A percentile compares a stretch with the other conserved stretches of the same genome.
These are phyloP conservation scores for Pistacia vera DNA, from an alignment of 345 rosid species.

Conservation along the genomic window DNA sequence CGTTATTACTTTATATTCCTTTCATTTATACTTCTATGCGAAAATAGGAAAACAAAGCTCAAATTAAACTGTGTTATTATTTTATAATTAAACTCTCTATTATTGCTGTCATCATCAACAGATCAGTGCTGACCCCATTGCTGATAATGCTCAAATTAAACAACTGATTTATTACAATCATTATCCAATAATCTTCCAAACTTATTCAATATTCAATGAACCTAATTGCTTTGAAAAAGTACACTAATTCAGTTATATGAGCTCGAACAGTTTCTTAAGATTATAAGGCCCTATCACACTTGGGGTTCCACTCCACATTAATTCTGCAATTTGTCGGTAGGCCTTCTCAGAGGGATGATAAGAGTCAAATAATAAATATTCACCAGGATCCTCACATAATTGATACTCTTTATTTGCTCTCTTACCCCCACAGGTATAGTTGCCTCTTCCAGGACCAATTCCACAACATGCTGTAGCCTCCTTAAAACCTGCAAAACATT, in stretches of 20 bases:
- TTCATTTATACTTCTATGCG: too few species aligned
- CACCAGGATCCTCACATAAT: constrained; percentile 23
- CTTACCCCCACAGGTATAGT: constrained; percentile 14
- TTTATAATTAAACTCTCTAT: too few species aligned
- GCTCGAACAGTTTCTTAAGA: constrained; percentile 21
- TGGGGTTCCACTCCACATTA: constrained; percentile 38
- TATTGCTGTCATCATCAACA: too few species aligned
- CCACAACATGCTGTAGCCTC: constrained; percentile 22
- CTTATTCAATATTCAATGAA: too few species aligned
- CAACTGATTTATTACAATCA: too few species aligned
- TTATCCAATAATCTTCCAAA: too few species aligned
- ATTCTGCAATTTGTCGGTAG: constrained; percentile 32
- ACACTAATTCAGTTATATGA: not conserved
- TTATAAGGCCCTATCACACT: constrained; percentile 19
- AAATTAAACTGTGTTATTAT: too few species aligned
- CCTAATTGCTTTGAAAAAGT: too few species aligned
- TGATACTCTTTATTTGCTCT: constrained; percentile 16
- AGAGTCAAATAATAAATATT: constrained; percentile 39
- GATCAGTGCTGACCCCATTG: too few species aligned
- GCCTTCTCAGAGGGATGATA: constrained; percentile 37
- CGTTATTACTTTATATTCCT: too few species aligned
- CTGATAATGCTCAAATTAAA: too few species aligned
- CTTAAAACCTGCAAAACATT: constrained; percentile 25
- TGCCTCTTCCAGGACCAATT: constrained; percentile 14
- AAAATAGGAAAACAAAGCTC: too few species aligned